Percentiles rank a stretch among this genome's conserved stretches.
phyloP scores from a whole-genome alignment of 371 early-diverging fungal genomes.

The Chytridiales sp. region DNA sequence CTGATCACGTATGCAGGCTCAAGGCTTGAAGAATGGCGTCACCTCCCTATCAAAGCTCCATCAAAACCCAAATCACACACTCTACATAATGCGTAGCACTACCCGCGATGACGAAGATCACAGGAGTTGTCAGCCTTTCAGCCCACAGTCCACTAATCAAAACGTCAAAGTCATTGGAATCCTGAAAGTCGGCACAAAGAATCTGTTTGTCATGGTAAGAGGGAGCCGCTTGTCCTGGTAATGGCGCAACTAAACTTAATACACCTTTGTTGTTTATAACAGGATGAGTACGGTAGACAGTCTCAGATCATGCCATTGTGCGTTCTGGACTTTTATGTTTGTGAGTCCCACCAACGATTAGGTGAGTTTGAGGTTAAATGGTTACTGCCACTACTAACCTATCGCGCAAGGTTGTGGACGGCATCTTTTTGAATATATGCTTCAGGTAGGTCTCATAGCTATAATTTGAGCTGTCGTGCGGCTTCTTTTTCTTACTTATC shows the following conservation, averaged over 20 bases:
- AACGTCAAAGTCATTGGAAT: conserved; percentile 35
- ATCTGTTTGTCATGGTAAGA: conserved; percentile 34
- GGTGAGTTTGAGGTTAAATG: conserved; percentile 14
- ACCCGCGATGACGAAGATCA: no score
- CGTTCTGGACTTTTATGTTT: conserved; percentile 49
- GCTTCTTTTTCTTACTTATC: neutral
- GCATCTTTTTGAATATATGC: conserved; percentile 46
- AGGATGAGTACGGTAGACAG: conserved; percentile 38
- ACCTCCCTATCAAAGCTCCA: conserved; percentile 31
- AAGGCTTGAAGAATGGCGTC: conserved; percentile 35
- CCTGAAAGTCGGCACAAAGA: conserved; percentile 45
- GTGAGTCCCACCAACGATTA: conserved; percentile 33
- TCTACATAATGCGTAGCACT: conserved; percentile 43
- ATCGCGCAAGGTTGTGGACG: conserved; percentile 37
- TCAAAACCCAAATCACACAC: conserved; percentile 29
- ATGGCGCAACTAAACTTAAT: no score
- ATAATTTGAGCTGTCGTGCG: neutral
- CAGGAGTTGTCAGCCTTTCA: no score
- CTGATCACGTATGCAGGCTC: conserved; percentile 25
- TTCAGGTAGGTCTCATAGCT: conserved; percentile 26
- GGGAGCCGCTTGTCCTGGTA: no score
- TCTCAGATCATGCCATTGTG: conserved; percentile 42
- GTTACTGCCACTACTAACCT: neutral
- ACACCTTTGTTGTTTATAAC: neutral
- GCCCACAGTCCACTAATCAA: no score